phyloP scores from a whole-genome alignment of 805 yeast species.

The Kodamaea laetipori region DNA sequence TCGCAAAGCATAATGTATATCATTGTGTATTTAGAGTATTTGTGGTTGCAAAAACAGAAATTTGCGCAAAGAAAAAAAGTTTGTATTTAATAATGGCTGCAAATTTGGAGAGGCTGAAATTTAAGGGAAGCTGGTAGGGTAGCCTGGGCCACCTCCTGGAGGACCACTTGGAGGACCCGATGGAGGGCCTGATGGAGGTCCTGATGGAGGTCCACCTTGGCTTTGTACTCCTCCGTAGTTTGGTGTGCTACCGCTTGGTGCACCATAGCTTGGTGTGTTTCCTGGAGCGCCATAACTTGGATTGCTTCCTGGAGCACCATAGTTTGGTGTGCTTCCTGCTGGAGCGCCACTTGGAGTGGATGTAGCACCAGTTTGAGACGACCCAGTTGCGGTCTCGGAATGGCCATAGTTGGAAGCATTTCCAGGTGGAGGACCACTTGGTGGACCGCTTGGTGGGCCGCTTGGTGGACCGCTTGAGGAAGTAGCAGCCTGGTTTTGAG shows the following conservation, averaged over 20 bases:
- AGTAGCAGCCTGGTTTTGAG: not conserved
- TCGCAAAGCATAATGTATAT: not conserved
- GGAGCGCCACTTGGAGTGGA: not conserved
- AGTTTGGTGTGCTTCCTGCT: not conserved
- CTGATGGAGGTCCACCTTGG: too few relatives aligned
- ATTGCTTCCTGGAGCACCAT: not conserved
- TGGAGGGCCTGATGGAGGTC: too few relatives aligned
- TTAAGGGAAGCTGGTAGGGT: not conserved
- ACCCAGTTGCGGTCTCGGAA: not conserved
- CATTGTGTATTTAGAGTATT: slow-evolving; percentile 2
- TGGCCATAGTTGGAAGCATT: not conserved
- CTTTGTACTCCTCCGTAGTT: not conserved
- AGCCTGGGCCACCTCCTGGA: too few relatives aligned
- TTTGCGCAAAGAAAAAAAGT: not conserved
- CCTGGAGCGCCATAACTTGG: slow-evolving; percentile 1
- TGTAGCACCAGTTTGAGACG: too few relatives aligned
- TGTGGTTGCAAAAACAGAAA: slow-evolving; percentile 11
- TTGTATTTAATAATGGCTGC: not conserved
- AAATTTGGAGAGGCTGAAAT: not conserved
- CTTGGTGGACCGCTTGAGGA: not conserved
- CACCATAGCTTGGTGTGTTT: not conserved
- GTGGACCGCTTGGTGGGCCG: slow-evolving; percentile 1
- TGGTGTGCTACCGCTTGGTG: not conserved
- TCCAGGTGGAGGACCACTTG: not conserved
- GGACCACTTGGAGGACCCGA: too few relatives aligned